Percentiles rank a stretch among this genome's conserved stretches.
Conservation (phyloP, 441 rosid species). For the Populus hybrid region DNA sequence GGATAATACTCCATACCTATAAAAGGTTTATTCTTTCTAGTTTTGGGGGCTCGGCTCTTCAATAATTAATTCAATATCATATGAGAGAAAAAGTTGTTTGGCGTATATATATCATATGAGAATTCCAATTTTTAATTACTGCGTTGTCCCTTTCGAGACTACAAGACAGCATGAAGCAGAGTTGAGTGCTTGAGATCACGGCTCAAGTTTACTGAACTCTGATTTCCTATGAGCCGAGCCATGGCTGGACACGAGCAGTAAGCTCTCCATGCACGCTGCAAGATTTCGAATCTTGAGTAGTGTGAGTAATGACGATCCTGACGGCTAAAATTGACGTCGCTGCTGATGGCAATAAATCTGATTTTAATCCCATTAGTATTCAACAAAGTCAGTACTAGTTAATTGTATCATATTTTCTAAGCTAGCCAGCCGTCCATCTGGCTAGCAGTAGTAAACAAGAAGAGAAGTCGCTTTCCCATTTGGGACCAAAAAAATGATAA, state of each 20-base stretch:
- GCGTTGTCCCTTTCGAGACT: background rate
- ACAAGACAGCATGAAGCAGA: background rate
- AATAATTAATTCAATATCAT: no score
- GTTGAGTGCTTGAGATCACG: background rate
- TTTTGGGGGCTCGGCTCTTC: rapidly evolving
- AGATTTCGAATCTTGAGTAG: background rate
- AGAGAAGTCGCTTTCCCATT: background rate
- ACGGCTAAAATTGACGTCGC: background rate
- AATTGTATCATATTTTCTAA: no score
- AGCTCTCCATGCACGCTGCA: background rate
- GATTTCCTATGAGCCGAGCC: background rate
- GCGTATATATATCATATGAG: no score
- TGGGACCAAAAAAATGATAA: background rate
- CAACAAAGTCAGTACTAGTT: slow-evolving; percentile 12
- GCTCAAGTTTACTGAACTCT: background rate
- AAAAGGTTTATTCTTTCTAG: rapidly evolving
- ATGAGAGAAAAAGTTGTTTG: no score
- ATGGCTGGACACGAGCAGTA: background rate
- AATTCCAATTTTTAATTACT: background rate
- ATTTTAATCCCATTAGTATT: background rate
- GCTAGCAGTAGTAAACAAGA: background rate
- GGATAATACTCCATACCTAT: rapidly evolving
- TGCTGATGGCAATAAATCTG: background rate
- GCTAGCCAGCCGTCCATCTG: background rate
- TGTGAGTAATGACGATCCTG: background rate